A percentile compares a stretch with the other conserved stretches of the same genome.
These are phyloP conservation scores for Candida palmyrensis DNA, from an alignment of 805 yeast species.

Conservation along the genomic window DNA sequence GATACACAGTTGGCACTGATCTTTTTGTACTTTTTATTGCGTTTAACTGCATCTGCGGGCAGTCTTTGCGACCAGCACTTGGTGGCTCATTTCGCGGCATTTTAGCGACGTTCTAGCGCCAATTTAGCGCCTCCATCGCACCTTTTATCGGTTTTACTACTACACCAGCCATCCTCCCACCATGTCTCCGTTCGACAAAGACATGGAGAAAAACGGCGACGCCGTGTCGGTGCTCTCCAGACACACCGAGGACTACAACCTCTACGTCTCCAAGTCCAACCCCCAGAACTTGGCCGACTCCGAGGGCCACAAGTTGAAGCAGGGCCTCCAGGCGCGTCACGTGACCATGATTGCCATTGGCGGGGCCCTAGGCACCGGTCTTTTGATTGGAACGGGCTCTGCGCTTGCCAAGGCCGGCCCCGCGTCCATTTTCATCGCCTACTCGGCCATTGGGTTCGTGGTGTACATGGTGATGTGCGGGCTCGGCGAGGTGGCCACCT, in stretches of 20 bases:
- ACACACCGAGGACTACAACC: constrained; percentile 45
- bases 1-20: too few species aligned
- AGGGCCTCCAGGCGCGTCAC: constrained; percentile 50
- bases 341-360: constrained; percentile 75
- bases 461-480: constrained; percentile 68
- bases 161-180: too few species aligned
- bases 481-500: constrained; percentile 66
- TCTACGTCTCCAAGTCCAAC: constrained; percentile 41
- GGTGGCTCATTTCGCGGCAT: too few species aligned
- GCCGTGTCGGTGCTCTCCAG: constrained; percentile 29
- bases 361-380: constrained; percentile 80
- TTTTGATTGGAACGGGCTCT: constrained; percentile 71
- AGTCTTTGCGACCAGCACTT: too few species aligned
- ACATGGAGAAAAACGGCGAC: constrained; percentile 10
- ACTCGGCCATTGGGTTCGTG: constrained; percentile 62
- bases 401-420: constrained; percentile 72
- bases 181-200: too few species aligned
- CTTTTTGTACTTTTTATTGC: too few species aligned
- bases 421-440: constrained; percentile 57
- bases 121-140: too few species aligned
- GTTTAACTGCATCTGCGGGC: too few species aligned
- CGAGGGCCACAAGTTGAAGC: constrained; percentile 42
- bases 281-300: constrained; percentile 30
- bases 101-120: too few species aligned
- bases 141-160: too few species aligned